Evolutionary conservation across 192 early-diverging fungal genomes (phyloP).

Genomic region (Gonapodya sp.): DNA sequence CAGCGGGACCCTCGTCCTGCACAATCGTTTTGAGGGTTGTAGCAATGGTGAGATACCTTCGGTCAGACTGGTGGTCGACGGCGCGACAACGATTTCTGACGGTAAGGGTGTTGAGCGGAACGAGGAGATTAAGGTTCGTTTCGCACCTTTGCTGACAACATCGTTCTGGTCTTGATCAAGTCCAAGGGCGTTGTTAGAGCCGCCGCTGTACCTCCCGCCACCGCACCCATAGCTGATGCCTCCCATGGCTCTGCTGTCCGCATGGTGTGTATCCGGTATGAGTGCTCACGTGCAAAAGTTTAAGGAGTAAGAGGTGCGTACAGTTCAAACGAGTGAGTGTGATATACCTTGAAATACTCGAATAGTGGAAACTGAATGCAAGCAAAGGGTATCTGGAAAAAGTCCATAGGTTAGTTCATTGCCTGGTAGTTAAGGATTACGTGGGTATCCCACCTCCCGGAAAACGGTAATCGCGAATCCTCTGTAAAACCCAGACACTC

Average conservation of each 20-base stretch:
- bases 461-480: slow-evolving; percentile 87
- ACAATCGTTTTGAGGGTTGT: slow-evolving; percentile 64
- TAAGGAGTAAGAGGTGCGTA: no score
- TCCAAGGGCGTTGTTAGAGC: slow-evolving; percentile 90
- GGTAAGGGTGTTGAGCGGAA: not conserved
- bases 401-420: not conserved
- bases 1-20: slow-evolving; percentile 63
- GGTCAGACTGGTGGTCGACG: slow-evolving; percentile 24
- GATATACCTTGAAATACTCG: slow-evolving; percentile 67
- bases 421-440: not conserved
- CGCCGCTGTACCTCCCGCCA: slow-evolving; percentile 84
- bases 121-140: not conserved
- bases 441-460: slow-evolving; percentile 51
- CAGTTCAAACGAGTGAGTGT: no score
- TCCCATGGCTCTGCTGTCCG: slow-evolving; percentile 52
- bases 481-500: slow-evolving; percentile 78
- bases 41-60: slow-evolving; percentile 56
- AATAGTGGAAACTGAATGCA: slow-evolving; percentile 96
- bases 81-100: not conserved
- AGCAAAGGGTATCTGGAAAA: slow-evolving; percentile 75
- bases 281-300: not conserved
- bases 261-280: not conserved
- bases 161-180: slow-evolving; percentile 90
- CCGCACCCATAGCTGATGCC: slow-evolving; percentile 73
- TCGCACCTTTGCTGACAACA: slow-evolving; percentile 71